phyloP scores from a whole-genome alignment of 768 basidiomycete genomes.

The Pisolithus sp. region DNA sequence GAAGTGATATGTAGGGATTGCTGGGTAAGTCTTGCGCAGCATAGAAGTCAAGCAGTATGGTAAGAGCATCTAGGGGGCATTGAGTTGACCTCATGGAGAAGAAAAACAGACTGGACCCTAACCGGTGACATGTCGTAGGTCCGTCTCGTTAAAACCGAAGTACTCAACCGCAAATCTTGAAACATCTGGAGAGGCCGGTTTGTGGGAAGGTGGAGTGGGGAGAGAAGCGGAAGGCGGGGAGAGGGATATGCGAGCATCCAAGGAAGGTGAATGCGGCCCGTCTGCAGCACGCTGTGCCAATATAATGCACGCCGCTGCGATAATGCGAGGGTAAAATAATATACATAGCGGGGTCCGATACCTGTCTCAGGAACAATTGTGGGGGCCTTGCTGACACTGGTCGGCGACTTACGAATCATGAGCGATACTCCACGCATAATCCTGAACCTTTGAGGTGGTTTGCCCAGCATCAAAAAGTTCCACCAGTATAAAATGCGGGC shows the following conservation, averaged over 20 bases:
- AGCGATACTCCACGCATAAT: conserved; percentile 80
- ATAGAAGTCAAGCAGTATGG: conserved; percentile 70
- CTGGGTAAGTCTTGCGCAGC: conserved; percentile 49
- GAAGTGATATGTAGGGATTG: conserved; percentile 44
- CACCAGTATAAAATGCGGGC: conserved; percentile 69
- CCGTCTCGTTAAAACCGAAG: conserved; percentile 55
- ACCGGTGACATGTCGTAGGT: conserved; percentile 61
- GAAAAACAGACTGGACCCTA: conserved; percentile 8
- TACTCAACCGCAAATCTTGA: conserved; percentile 62
- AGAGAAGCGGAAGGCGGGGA: conserved; percentile 69
- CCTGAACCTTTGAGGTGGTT: conserved; percentile 47
- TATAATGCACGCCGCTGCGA: conserved; percentile 73
- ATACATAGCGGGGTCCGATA: conserved; percentile 77
- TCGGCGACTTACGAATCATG: conserved; percentile 68
- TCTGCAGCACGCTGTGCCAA: conserved; percentile 68
- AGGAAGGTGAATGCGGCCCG: conserved; percentile 65
- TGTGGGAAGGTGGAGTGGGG: conserved; percentile 75
- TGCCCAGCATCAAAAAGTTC: conserved; percentile 60
- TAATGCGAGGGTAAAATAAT: conserved; percentile 59
- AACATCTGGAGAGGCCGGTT: conserved; percentile 65
- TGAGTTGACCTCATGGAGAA: conserved; percentile 1
- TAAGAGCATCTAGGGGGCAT: conserved; percentile 46
- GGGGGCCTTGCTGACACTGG: conserved; percentile 1
- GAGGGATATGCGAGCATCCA: conserved; percentile 68
- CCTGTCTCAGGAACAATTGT: conserved; percentile 31